phyloP scores from a whole-genome alignment of 192 early-diverging fungal genomes.

The Phlyctochytrium bullatum region DNA sequence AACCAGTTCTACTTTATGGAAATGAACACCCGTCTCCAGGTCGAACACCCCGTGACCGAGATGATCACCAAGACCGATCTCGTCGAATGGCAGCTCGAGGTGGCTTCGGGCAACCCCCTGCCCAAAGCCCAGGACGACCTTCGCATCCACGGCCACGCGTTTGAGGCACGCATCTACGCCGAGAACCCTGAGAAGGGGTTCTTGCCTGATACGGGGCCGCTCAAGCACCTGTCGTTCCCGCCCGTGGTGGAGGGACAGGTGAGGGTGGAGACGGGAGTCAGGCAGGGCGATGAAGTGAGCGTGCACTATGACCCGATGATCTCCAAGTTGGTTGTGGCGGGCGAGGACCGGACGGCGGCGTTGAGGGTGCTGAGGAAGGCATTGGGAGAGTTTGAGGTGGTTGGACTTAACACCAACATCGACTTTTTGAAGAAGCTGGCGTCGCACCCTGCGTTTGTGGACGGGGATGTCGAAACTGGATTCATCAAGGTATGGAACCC shows the following conservation, averaged over 20 bases:
- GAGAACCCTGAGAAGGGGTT: constrained; percentile 90
- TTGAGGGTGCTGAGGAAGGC: constrained; percentile 77
- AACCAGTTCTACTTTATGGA: constrained; percentile 97
- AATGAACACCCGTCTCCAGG: constrained; percentile 94
- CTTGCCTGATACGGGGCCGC: constrained; percentile 88
- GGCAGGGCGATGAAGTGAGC: constrained; percentile 85
- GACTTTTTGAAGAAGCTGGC: constrained; percentile 81
- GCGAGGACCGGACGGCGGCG: constrained; percentile 77
- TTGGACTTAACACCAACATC: constrained; percentile 91
- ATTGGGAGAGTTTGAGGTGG: constrained; percentile 82
- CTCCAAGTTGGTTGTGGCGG: constrained; percentile 87
- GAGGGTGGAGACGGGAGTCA: constrained; percentile 90
- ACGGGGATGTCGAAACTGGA: constrained; percentile 89
- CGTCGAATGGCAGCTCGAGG: constrained; percentile 93
- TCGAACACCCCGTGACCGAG: constrained; percentile 97
- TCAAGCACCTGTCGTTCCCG: constrained; percentile 76
- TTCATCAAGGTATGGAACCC: constrained; percentile 76
- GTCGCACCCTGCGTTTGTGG: constrained; percentile 76
- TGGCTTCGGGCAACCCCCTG: constrained; percentile 86
- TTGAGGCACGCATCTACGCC: constrained; percentile 97
- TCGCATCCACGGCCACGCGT: constrained; percentile 78
- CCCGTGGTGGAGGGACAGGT: constrained; percentile 52
- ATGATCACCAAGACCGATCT: constrained; percentile 93
- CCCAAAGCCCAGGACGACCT: constrained; percentile 73
- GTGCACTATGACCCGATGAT: constrained; percentile 97